Percentiles rank a stretch among this genome's conserved stretches.
Conservation (phyloP, 106 monocot genomes). For the Dendrobium chrysotoxum region DNA sequence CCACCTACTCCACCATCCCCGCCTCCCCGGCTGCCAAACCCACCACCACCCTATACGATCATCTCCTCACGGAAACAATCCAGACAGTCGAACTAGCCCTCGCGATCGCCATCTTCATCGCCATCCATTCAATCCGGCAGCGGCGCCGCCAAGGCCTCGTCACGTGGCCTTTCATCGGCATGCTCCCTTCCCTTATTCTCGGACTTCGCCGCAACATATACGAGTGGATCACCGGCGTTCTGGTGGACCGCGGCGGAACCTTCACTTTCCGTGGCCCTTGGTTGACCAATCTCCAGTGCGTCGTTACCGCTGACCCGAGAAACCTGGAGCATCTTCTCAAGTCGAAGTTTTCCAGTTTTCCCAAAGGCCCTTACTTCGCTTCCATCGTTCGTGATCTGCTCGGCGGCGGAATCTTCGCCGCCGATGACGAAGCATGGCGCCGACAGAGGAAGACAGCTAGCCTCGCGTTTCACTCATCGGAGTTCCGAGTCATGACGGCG, state of each 20-base stretch:
- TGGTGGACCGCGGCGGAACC: constrained; percentile 46
- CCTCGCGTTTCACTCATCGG: constrained; percentile 85
- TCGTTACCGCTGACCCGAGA: constrained; percentile 81
- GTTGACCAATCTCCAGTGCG: constrained; percentile 72
- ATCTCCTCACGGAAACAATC: constrained; percentile 24
- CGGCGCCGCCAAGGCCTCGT: constrained; percentile 45
- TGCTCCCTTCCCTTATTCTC: constrained; percentile 79
- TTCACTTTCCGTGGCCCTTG: constrained; percentile 74
- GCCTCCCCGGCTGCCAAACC: neutral
- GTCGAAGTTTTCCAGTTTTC: constrained; percentile 78
- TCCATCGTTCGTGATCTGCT: constrained; percentile 54
- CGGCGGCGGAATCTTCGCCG: constrained; percentile 84
- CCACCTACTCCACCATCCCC: neutral
- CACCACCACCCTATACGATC: neutral
- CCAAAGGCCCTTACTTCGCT: constrained; percentile 86
- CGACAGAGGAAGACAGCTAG: constrained; percentile 67
- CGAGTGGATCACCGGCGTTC: constrained; percentile 78
- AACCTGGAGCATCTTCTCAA: constrained; percentile 91
- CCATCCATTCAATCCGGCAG: constrained; percentile 63
- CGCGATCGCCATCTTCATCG: constrained; percentile 58
- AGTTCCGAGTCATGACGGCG: constrained; percentile 63
- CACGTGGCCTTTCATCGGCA: constrained; percentile 71
- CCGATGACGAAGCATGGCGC: constrained; percentile 80
- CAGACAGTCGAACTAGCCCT: constrained; percentile 22
- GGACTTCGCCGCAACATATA: constrained; percentile 63